Evolutionary conservation across 768 basidiomycete genomes (phyloP).

Genomic region (Tulasnella sp.): DNA sequence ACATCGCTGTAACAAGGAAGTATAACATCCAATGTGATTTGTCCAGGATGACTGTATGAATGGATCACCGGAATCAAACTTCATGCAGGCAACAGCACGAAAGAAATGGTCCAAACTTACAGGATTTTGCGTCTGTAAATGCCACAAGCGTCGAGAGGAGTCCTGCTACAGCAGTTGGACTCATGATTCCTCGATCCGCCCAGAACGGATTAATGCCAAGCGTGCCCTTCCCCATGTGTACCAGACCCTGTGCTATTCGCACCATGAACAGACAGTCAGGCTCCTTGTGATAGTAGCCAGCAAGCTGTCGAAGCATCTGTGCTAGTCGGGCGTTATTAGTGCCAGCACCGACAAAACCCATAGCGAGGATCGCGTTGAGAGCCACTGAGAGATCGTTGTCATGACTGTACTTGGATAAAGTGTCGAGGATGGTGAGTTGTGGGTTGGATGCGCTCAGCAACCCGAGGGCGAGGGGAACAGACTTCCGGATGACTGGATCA

Average conservation of each 20-base stretch:
- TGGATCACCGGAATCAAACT: slow-evolving; percentile 10
- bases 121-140: slow-evolving; percentile 87
- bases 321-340: slow-evolving; percentile 97
- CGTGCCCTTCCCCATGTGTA: slow-evolving; percentile 99
- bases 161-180: slow-evolving; percentile 78
- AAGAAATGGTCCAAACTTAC: slow-evolving; percentile 40
- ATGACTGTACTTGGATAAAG: slow-evolving; percentile 96
- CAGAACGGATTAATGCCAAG: slow-evolving; percentile 97
- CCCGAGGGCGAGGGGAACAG: slow-evolving; percentile 89
- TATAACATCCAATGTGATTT: slow-evolving; percentile 99
- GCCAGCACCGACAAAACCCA: slow-evolving; percentile 96
- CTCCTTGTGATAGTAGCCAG: slow-evolving; percentile 98
- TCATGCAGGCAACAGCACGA: not conserved
- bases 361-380: slow-evolving; percentile 93
- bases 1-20: slow-evolving; percentile 93
- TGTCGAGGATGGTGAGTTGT: slow-evolving; percentile 86
- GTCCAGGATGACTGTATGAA: slow-evolving; percentile 67
- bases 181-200: slow-evolving; percentile 83
- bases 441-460: slow-evolving; percentile 94
- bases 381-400: slow-evolving; percentile 97
- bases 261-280: slow-evolving; percentile 95
- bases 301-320: slow-evolving; percentile 94
- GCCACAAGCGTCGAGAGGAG: slow-evolving; percentile 77
- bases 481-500: slow-evolving; percentile 81
- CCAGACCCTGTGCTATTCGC: slow-evolving; percentile 86